A percentile compares a stretch with the other conserved stretches of the same genome.
Conservation (phyloP, 2,329 filamentous ascomycete genomes). For the Pseudocercospora fuligena region DNA sequence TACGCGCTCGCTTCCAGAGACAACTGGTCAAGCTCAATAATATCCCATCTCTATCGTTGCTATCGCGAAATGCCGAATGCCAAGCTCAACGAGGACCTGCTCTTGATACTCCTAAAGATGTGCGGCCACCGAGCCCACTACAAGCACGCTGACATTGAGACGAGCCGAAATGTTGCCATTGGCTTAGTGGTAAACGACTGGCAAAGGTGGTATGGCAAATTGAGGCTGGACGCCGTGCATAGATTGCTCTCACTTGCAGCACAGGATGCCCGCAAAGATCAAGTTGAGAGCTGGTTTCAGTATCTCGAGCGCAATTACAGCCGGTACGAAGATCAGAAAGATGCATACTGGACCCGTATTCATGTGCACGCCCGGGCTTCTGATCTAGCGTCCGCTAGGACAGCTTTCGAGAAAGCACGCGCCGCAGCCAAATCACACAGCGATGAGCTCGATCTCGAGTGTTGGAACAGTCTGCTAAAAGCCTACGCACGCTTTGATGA, state of each 20-base stretch:
- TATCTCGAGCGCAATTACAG: constrained; percentile 35
- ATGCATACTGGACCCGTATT: constrained; percentile 58
- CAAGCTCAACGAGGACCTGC: constrained; percentile 15
- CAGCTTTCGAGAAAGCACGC: constrained; percentile 67
- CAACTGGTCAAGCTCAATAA: not conserved
- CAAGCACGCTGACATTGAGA: constrained; percentile 5
- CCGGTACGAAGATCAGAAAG: constrained; percentile 26
- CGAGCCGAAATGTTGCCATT: constrained; percentile 16
- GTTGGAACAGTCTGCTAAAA: constrained; percentile 79
- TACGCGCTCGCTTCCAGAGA: not conserved
- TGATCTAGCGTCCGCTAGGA: constrained; percentile 63
- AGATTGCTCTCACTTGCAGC: constrained; percentile 40
- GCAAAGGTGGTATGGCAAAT: constrained; percentile 30
- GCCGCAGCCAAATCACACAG: constrained; percentile 33
- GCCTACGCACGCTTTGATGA: constrained; percentile 70
- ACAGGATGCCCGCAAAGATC: constrained; percentile 39
- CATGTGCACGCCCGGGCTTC: constrained; percentile 73
- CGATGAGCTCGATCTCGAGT: constrained; percentile 58
- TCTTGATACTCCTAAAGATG: constrained; percentile 17
- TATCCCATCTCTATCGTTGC: constrained; percentile 17
- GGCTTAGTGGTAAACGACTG: constrained; percentile 34
- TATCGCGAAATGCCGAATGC: constrained; percentile 15
- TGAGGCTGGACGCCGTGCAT: constrained; percentile 26
- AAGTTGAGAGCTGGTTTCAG: constrained; percentile 42
- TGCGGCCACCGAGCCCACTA: constrained; percentile 3